Percentiles rank a stretch among this genome's conserved stretches.
Evolutionary conservation across 345 rosid species (phyloP).

Genomic region (Rhodomyrtus tomentosa): DNA sequence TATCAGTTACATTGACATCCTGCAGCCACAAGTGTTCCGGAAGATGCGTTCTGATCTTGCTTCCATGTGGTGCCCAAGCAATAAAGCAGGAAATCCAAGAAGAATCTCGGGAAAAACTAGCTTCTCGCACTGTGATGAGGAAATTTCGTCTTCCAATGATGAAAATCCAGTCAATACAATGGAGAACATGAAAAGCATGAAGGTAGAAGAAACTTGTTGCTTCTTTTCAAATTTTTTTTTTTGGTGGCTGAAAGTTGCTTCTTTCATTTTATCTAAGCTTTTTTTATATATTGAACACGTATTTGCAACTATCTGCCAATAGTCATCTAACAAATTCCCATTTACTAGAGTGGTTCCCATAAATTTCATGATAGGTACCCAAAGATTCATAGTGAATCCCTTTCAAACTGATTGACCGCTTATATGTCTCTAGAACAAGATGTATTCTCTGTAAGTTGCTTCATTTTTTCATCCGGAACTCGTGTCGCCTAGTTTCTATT

Average conservation of each 20-base stretch:
- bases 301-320: background rate
- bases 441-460: background rate
- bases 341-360: background rate
- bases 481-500: background rate
- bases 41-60: conserved; percentile 62
- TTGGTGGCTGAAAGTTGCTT: background rate
- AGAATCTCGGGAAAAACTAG: conserved; percentile 24
- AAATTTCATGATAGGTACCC: no score
- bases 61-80: conserved; percentile 51
- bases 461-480: background rate
- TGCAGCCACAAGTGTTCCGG: conserved; percentile 57
- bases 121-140: conserved; percentile 11
- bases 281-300: background rate
- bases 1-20: background rate
- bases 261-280: background rate
- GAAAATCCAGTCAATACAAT: conserved; percentile 8
- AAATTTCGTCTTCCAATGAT: background rate
- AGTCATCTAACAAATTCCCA: background rate
- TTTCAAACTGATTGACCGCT: background rate
- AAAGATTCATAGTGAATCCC: no score
- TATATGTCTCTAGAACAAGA: background rate
- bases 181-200: conserved; percentile 26
- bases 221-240: background rate
- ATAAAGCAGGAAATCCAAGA: conserved; percentile 31
- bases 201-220: conserved; percentile 19